Base-by-base conservation (phyloP, 2,329 filamentous ascomycete species). In the Fusarium proliferatum region DNA sequence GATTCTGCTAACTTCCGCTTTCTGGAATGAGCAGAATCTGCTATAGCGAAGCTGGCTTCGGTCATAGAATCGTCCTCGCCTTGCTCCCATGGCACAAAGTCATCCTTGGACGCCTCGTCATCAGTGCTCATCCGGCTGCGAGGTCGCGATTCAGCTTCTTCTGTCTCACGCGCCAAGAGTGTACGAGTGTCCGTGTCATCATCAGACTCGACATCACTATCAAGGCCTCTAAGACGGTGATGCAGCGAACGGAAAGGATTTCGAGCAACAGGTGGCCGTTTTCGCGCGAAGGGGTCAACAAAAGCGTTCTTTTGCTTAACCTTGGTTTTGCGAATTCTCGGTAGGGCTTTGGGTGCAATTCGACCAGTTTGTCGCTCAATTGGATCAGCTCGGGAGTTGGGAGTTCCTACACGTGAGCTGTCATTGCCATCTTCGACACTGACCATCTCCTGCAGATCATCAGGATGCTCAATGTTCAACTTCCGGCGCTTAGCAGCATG, bases 111-210 rank as follows among this genome's bases (percentile, higher is more conserved):
- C 5, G 80, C 82, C 64, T 89, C 87, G 57, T 91, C 89, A 66
- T 92, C 89, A 4, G 88, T 88, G 78, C 88, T 90, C 86, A 91
- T 88, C 46, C 93, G 94, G 81, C 94, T 97, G 49, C 91, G 90
- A 55, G 93, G 93, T 46, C 93, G 90, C 72, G 94, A 97, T 68
- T 96, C 95, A 39, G 91, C 91, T 73, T 96, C 95, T 79, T 97
- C 95, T 0, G 94, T 97, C 79, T 95, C 94, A 51, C 92, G 88
- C 17, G 89, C 90, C 17, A 92, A 90, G 36, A 82, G 65, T 39
- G 84, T 84, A 43, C 85, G 83, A 52, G 89, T 89, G 72, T 90
- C 88, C 4, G 82, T 85, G 63, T 98, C 95, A 74, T 97, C 95
- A 73, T 97, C 95, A 1, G 94, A 97, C 80, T 98, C 94, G n/a